Percentiles rank a stretch among this genome's conserved stretches.
Evolutionary conservation across 2,329 filamentous ascomycete species (phyloP).

Genomic region (Dactylellina cionopaga): DNA sequence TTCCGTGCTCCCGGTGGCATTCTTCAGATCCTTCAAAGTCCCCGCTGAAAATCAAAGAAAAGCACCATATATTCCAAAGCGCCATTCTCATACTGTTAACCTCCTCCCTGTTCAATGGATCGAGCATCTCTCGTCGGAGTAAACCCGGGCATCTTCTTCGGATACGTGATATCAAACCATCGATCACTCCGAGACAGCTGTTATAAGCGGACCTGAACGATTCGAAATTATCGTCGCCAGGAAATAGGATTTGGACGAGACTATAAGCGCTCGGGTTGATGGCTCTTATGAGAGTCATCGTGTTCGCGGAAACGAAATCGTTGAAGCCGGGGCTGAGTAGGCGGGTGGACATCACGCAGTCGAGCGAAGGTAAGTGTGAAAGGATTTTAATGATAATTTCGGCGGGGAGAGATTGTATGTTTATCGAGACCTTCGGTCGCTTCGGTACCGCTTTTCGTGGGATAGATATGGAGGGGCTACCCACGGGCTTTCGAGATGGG

Average conservation of each 20-base stretch:
- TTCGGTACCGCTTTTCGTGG: constrained; percentile 42
- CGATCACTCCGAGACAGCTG: constrained; percentile 47
- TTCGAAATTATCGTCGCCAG: constrained; percentile 41
- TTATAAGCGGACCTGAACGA: constrained; percentile 47
- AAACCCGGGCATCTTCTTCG: constrained; percentile 39
- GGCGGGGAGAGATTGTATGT: constrained; percentile 30
- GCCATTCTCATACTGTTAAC: constrained; percentile 44
- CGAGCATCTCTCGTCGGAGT: constrained; percentile 41
- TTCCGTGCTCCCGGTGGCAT: constrained; percentile 27
- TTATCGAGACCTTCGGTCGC: constrained; percentile 10
- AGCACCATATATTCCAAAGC: constrained; percentile 51
- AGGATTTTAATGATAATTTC: constrained; percentile 44
- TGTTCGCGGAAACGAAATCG: constrained; percentile 35
- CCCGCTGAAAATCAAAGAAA: constrained; percentile 38
- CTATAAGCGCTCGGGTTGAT: constrained; percentile 43
- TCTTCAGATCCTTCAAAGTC: constrained; percentile 29
- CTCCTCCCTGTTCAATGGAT: constrained; percentile 38
- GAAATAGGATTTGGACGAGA: constrained; percentile 45
- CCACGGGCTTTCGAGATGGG: constrained; percentile 30
- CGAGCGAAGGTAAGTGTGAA: constrained; percentile 40
- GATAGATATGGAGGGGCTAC: constrained; percentile 18
- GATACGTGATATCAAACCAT: constrained; percentile 46
- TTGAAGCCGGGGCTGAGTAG: constrained; percentile 33
- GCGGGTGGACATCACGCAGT: constrained; percentile 35
- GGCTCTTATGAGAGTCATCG: constrained; percentile 21